Conservation (phyloP, 441 rosid species). For the Melastoma candidum region DNA sequence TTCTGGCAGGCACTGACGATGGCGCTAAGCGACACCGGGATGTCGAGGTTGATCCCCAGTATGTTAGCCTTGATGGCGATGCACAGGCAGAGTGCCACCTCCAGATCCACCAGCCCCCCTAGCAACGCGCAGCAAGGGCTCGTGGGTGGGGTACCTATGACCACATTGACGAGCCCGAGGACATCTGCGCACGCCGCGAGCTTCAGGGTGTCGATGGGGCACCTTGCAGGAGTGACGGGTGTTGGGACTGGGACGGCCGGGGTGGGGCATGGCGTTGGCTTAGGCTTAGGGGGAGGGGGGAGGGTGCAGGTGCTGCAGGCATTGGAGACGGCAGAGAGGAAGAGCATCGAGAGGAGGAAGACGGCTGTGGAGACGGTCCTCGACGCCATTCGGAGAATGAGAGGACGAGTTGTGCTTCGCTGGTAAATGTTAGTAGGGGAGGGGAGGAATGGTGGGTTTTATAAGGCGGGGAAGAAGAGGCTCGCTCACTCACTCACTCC, state of each 20-base stretch:
- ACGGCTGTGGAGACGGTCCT: too few relatives aligned
- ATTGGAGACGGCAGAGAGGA: too few relatives aligned
- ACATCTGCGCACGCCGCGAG: slow-evolving; percentile 49
- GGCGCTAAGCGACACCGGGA: too few relatives aligned
- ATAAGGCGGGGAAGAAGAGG: slow-evolving; percentile 23
- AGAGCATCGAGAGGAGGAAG: too few relatives aligned
- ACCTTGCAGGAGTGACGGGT: slow-evolving; percentile 11
- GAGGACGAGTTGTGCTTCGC: not conserved
- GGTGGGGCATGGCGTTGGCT: slow-evolving; percentile 23
- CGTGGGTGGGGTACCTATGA: slow-evolving; percentile 44
- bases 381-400: too few relatives aligned
- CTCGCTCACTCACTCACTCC: too few relatives aligned
- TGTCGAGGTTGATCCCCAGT: not conserved
- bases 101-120: slow-evolving; percentile 51
- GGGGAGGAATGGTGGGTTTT: slow-evolving; percentile 23
- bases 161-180: slow-evolving; percentile 32
- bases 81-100: slow-evolving; percentile 17
- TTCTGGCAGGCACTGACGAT: too few relatives aligned
- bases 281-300: slow-evolving; percentile 34
- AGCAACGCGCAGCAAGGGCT: slow-evolving; percentile 52
- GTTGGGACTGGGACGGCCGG: not conserved
- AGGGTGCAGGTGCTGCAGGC: too few relatives aligned
- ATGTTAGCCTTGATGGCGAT: slow-evolving; percentile 15
- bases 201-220: slow-evolving; percentile 53
- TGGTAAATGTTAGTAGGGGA: not conserved